These are phyloP conservation scores for Madurella fahalii DNA, from an alignment of 2,329 filamentous ascomycete species.

Conservation along the genomic window DNA sequence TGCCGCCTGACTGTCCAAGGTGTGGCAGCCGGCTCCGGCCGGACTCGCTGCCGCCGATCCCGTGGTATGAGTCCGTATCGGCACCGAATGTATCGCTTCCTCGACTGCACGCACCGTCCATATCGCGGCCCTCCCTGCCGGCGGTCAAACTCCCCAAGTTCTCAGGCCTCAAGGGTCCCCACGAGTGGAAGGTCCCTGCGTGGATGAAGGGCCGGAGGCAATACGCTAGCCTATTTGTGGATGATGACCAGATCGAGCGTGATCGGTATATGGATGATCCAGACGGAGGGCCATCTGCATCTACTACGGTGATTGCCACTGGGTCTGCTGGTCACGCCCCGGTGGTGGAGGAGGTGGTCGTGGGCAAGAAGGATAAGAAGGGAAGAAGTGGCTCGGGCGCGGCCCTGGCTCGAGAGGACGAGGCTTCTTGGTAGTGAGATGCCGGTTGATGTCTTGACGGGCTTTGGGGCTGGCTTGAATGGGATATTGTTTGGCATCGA, in stretches of 20 bases:
- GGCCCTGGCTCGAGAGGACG: background rate
- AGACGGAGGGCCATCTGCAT: constrained; percentile 3
- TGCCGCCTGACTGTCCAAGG: constrained; percentile 39
- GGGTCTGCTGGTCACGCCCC: constrained; percentile 8
- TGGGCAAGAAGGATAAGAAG: constrained; percentile 19
- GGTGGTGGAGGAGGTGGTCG: constrained; percentile 19
- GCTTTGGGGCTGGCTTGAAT: too few species aligned
- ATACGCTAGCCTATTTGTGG: constrained; percentile 16
- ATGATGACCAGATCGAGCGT: constrained; percentile 14
- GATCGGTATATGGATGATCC: constrained; percentile 19
- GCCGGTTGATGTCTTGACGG: too few species aligned
- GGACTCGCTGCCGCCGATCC: constrained; percentile 33
- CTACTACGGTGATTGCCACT: constrained; percentile 8
- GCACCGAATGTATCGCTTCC: constrained; percentile 13
- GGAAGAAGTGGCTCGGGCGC: background rate
- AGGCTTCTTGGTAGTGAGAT: too few species aligned
- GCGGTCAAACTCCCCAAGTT: constrained; percentile 1
- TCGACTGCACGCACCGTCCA: background rate
- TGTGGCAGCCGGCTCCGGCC: constrained; percentile 38
- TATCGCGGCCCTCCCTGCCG: constrained; percentile 1
- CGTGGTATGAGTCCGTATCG: constrained; percentile 30
- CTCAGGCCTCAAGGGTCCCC: constrained; percentile 4
- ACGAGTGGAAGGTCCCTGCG: constrained; percentile 9
- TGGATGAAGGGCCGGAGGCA: constrained; percentile 10
- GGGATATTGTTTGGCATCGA: too few species aligned